Evolutionary conservation across 176 grass and related monocot genomes (phyloP).

Genomic region (Triticum urartu): DNA sequence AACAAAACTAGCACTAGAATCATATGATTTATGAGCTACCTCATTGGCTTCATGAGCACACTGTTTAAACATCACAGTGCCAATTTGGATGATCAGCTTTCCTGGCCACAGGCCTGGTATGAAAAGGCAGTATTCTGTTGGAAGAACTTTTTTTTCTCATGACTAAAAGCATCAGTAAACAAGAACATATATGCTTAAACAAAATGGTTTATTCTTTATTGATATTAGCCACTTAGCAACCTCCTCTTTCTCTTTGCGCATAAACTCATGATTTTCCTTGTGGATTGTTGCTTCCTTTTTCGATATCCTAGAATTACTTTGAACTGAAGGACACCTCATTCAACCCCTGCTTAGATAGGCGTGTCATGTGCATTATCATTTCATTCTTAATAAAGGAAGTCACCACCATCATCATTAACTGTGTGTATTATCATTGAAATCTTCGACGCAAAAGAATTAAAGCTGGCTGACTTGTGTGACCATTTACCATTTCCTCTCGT

Average conservation of each 20-base stretch:
- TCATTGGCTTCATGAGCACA: neutral
- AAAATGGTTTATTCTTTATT: neutral
- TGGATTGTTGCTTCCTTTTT: neutral
- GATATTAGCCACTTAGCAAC: neutral
- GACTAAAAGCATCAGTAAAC: no score
- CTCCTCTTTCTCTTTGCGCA: neutral
- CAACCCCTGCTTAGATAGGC: neutral
- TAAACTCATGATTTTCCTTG: neutral
- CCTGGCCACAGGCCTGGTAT: neutral
- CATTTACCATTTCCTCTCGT: neutral
- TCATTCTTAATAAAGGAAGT: no score
- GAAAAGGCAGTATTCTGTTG: no score
- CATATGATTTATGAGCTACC: neutral
- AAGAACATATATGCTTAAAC: no score
- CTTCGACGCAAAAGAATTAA: neutral
- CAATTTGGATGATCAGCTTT: no score
- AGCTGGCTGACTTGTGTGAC: neutral
- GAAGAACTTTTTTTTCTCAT: no score
- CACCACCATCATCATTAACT: no score
- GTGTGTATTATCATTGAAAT: no score
- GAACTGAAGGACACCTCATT: neutral
- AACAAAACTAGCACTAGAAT: neutral
- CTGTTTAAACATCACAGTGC: no score
- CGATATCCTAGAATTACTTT: neutral
- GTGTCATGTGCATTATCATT: no score